Conservation (phyloP, 169 alveolate genomes). For the Plasmodium inui region DNA sequence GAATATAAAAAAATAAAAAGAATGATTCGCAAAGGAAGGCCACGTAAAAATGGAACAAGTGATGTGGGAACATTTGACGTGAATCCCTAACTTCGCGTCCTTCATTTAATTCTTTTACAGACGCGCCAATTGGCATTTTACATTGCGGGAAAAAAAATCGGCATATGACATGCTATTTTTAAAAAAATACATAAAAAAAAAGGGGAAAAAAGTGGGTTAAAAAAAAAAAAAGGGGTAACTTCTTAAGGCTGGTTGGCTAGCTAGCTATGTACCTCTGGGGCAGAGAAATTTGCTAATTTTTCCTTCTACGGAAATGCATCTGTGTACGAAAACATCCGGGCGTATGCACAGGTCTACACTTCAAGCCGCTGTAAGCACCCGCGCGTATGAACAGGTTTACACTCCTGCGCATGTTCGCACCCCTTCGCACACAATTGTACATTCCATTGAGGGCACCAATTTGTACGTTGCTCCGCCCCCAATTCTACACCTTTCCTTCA, state of each 20-base stretch:
- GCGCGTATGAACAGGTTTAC: not conserved
- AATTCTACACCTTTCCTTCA: not conserved
- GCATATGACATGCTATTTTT: not conserved
- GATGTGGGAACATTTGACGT: not conserved
- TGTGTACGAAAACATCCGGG: not conserved
- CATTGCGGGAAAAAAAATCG: not conserved
- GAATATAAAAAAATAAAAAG: not conserved
- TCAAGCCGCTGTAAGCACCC: not conserved
- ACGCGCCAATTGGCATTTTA: not conserved
- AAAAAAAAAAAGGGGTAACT: constrained; percentile 1
- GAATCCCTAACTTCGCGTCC: not conserved
- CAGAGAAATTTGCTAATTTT: not conserved
- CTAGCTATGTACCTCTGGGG: not conserved
- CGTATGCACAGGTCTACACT: not conserved
- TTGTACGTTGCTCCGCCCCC: not conserved
- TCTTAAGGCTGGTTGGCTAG: not conserved
- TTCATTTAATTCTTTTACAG: not conserved
- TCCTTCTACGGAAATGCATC: not conserved
- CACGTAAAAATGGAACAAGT: not conserved
- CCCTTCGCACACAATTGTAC: not conserved
- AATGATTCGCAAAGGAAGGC: not conserved
- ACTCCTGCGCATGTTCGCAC: not conserved
- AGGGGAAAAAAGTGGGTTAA: not conserved
- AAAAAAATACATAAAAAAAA: not conserved
- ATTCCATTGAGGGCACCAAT: not conserved